Percentiles rank a stretch among this genome's conserved stretches.
phyloP scores from a whole-genome alignment of 331 rosid genomes.

The Malus hybrid region DNA sequence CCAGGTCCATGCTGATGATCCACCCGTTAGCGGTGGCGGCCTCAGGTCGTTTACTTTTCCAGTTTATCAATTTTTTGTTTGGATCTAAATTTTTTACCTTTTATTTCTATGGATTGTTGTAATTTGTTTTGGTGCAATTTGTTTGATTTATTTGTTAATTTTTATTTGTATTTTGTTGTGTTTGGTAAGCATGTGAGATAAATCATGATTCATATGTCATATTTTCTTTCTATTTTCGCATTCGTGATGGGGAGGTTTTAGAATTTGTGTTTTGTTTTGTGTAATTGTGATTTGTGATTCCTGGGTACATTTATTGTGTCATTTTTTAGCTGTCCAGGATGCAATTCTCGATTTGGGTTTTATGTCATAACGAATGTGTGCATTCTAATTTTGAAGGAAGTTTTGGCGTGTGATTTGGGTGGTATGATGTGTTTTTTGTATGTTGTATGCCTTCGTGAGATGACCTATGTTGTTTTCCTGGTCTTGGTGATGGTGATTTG shows the following conservation, averaged over 20 bases:
- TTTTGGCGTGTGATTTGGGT: not conserved
- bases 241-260: not conserved
- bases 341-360: not conserved
- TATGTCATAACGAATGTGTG: not conserved
- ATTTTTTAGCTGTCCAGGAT: not conserved
- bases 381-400: not conserved
- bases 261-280: not conserved
- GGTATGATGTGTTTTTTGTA: not conserved
- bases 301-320: not conserved
- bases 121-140: slow-evolving; percentile 1
- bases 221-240: not conserved
- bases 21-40: slow-evolving; percentile 85
- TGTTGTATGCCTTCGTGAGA: not conserved
- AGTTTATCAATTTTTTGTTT: not conserved
- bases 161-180: not conserved
- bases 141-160: not conserved
- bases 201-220: not conserved
- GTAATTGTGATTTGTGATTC: not conserved
- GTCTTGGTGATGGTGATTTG: not conserved
- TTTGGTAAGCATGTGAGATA: not conserved
- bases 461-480: not conserved
- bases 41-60: slow-evolving; percentile 50
- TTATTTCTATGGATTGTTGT: slow-evolving; percentile 1
- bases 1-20: slow-evolving; percentile 64
- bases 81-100: slow-evolving; percentile 29